Percentiles rank a stretch among this genome's conserved stretches.
Conservation (phyloP, 2,329 filamentous ascomycete genomes). For the Exserohilum rostratum region DNA sequence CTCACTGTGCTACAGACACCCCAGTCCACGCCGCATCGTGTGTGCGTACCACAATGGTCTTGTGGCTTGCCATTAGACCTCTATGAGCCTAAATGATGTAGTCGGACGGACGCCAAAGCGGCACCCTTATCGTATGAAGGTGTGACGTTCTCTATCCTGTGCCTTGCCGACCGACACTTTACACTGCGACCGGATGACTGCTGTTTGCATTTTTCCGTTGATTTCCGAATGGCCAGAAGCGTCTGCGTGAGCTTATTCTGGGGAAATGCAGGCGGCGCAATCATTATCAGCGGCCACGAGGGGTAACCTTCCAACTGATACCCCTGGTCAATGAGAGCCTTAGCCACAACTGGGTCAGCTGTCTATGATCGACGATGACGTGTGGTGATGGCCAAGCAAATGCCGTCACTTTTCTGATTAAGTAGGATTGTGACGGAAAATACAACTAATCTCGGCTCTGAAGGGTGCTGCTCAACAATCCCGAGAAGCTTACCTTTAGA, state of each 20-base stretch:
- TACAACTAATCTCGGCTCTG: not conserved
- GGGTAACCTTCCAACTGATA: slow-evolving; percentile 5
- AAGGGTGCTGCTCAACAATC: not conserved
- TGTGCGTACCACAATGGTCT: not conserved
- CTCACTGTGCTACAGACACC: not conserved
- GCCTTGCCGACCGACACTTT: slow-evolving; percentile 1
- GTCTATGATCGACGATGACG: slow-evolving; percentile 4
- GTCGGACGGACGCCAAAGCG: not conserved
- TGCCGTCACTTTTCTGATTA: not conserved
- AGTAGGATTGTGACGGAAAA: not conserved
- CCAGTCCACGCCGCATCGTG: not conserved
- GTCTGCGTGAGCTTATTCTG: not conserved
- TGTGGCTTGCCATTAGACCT: not conserved
- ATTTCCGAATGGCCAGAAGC: slow-evolving; percentile 1
- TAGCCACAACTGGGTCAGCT: slow-evolving; percentile 7
- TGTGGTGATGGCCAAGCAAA: not conserved
- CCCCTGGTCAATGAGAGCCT: slow-evolving; percentile 4
- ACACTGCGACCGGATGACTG: not conserved
- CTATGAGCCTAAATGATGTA: not conserved
- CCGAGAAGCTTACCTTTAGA: not conserved
- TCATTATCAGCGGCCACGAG: slow-evolving; percentile 1
- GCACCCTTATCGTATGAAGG: not conserved
- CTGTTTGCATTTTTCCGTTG: not conserved
- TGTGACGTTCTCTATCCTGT: not conserved
- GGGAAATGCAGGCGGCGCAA: not conserved